Conservation (phyloP, 163 green algal species). For the Prototheca cutis region DNA sequence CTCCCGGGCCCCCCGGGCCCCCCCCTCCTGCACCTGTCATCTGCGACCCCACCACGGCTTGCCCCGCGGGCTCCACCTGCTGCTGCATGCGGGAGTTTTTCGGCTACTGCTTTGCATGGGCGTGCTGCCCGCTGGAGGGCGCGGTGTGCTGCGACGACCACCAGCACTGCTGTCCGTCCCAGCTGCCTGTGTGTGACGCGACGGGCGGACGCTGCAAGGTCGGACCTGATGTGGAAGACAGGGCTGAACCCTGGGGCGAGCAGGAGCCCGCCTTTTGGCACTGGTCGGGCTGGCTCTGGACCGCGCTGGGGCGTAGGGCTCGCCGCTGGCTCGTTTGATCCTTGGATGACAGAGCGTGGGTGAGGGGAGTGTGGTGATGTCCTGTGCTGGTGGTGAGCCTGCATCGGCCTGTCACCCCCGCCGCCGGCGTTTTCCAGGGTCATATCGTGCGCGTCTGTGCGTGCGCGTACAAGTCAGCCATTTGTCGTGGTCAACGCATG, state of each 20-base stretch:
- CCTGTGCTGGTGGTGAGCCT: too few species aligned
- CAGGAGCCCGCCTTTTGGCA: constrained; percentile 8
- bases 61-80: constrained; percentile 56
- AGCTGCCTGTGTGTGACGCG: constrained; percentile 72
- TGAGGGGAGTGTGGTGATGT: too few species aligned
- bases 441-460: too few species aligned
- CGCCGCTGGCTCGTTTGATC: background rate
- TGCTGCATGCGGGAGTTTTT: constrained; percentile 59
- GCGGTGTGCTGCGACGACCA: constrained; percentile 79
- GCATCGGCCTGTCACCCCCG: too few species aligned
- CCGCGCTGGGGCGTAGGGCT: too few species aligned
- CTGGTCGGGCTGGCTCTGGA: background rate
- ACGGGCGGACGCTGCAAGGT: constrained; percentile 56
- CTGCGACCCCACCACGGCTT: constrained; percentile 42
- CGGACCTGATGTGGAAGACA: constrained; percentile 6
- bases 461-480: too few species aligned
- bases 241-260: constrained; percentile 7
- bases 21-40: constrained; percentile 37
- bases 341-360: too few species aligned
- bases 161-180: constrained; percentile 71
- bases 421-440: too few species aligned
- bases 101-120: constrained; percentile 61
- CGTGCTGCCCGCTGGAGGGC: constrained; percentile 71
- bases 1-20: constrained; percentile 23
- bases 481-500: too few species aligned